A percentile compares a stretch with the other conserved stretches of the same genome.
Conservation (phyloP, 805 yeast species). For the Candida nitratophila region DNA sequence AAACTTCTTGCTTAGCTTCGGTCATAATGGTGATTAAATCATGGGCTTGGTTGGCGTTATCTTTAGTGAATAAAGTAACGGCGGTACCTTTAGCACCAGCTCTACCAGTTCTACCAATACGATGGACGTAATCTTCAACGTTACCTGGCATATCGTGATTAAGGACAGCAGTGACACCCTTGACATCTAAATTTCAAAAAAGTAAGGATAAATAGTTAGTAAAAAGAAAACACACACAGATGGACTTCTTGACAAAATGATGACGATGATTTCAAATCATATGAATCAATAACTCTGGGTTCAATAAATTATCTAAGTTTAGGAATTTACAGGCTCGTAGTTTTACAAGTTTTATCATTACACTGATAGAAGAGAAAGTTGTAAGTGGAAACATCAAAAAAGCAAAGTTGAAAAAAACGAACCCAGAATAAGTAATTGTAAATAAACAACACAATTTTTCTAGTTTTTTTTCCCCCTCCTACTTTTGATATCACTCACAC, state of each 20-base stretch:
- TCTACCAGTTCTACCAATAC: conserved; percentile 99
- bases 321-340: background rate
- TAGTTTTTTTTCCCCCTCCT: no score
- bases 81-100: conserved; percentile 97
- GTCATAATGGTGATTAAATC: conserved; percentile 83
- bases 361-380: background rate
- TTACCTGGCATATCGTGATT: conserved; percentile 98
- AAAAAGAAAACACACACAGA: background rate
- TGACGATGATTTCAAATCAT: no score
- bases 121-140: conserved; percentile 96
- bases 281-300: no score
- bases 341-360: background rate
- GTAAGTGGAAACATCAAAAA: no score
- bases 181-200: conserved; percentile 65
- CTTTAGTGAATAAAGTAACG: conserved; percentile 86
- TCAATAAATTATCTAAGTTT: background rate
- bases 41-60: conserved; percentile 81
- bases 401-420: no score
- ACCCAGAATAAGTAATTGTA: no score
- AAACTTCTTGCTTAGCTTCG: conserved; percentile 92
- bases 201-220: background rate
- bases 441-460: no score
- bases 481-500: no score
- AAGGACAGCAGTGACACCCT: conserved; percentile 90
- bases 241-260: no score